Base-by-base conservation (phyloP, 768 basidiomycete species). In the Panaeolus cyanescens region DNA sequence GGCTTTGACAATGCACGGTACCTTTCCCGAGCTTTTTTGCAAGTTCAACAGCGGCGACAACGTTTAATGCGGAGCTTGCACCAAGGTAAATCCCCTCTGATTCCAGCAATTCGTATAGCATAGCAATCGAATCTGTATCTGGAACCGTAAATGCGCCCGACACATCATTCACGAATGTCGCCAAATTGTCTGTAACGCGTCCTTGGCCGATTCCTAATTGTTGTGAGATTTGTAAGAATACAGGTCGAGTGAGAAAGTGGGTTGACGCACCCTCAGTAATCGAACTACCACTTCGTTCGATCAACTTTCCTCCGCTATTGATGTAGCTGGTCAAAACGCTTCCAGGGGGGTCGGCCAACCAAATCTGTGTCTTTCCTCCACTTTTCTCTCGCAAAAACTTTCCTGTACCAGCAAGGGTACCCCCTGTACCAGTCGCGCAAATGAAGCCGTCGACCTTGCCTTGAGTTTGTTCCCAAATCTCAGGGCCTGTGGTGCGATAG, bases 281-380 rank as follows among this genome's bases (percentile, higher is more conserved):
- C 3, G 92, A 94, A 64, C 92, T 87, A n/a, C 95, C 95, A 30
- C 75, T 77, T 62, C 95, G 79, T 68, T 96, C 95, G 17, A 77
- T 73, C 56, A 94, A 76, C 72, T 88, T 87, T 20, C 92, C 89
- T 0, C 94, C 95, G 62, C 87, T 93, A 37, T 81, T 83, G 45
- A 99, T 72, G 68, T 93, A 93, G 71, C 91, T 86, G 63, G 91
- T 85, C 68, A 99, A 77, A 56, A 97, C 93, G 71, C 93, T 95
- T 37, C 97, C 97, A 0, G 97, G 97, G 13, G 97, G 97, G 70
- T 99, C 97, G 13, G 97, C 97, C 32, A 99, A 78, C 93, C 93
- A 99, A 57, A 92, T 82, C 75, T 99, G 91, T 9, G 89, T 86
- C 72, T 85, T 90, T 7, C 90, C 92, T 0, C 65, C 70, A 64